Base-by-base conservation (phyloP, 2,329 filamentous ascomycete genomes). In the Aspergillus sp. region DNA sequence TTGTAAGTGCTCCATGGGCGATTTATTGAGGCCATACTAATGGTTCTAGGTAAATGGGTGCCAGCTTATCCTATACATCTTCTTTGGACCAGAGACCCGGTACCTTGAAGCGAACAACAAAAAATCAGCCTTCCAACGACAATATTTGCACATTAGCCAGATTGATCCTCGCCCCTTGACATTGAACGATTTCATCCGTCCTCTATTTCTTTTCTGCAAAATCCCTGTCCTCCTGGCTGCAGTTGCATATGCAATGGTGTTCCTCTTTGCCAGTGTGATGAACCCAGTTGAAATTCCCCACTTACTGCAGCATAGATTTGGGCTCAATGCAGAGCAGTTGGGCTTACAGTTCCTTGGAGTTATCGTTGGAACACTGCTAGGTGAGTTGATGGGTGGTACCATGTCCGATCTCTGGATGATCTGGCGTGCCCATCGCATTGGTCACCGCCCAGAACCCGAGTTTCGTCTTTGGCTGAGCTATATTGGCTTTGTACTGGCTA, bases 241-340 rank as follows among this genome's bases (percentile, higher is more conserved):
- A 0, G 60, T 69, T 12, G 71, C 76, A 2, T 82, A 83, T 57
- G 62, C 77, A 3, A 79, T 83, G 70, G 66, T 80, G 7, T 83
- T 83, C 60, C 65, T 76, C 3, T 82, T 78, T 58, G 70, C 63
- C 32, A 74, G 68, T 37, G 74, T 82, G 9, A 65, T 82, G 53
- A 64, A 75, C 46, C 78, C 78, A 0, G 74, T 83, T 23, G 79
- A 83, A 54, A 77, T 83, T 3, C 80, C 80, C 0, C 78, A 82
- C 48, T 68, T 83, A 1, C 79, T 81, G 52, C 69, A 73, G 5
- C 62, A 70, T 32, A 76, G 76, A 51, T 84, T 81, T 48, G 72
- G 72, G 10, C 75, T 83, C 65, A 77, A 79, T 56, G 62, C 77
- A 0, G 73, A 83, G 59, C 74, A 82, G 49, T 68, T 82, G 5